phyloP scores from a whole-genome alignment of 1,284 basidiomycete genomes.

The Taiwanofungus camphoratus region DNA sequence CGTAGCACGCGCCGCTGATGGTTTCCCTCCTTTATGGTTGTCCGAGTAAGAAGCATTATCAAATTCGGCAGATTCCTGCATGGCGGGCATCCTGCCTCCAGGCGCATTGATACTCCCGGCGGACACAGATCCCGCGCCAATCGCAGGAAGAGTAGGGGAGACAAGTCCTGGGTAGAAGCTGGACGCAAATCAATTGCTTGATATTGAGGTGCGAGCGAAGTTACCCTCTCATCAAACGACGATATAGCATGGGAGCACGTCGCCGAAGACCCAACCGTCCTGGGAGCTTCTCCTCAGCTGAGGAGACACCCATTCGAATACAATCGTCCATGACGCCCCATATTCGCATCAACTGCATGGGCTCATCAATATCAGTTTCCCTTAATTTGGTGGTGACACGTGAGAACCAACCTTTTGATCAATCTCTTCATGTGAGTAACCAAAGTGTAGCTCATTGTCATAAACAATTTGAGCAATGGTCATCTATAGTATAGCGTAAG shows the following conservation, averaged over 20 bases:
- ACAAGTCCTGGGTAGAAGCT: conserved; percentile 69
- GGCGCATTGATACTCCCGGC: conserved; percentile 36
- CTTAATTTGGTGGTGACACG: neutral
- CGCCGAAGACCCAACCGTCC: conserved; percentile 78
- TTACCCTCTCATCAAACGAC: conserved; percentile 82
- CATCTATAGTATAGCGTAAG: conserved; percentile 44
- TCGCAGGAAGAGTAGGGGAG: conserved; percentile 36
- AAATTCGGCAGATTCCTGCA: neutral
- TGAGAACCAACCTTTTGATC: conserved; percentile 53
- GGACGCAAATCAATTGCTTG: conserved; percentile 7
- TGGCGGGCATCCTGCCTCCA: conserved; percentile 14
- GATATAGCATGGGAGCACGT: conserved; percentile 82
- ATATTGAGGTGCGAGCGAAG: neutral
- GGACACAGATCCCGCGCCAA: conserved; percentile 35
- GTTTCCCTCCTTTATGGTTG: conserved; percentile 1
- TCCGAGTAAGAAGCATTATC: neutral
- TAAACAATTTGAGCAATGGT: conserved; percentile 94
- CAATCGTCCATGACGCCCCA: conserved; percentile 95
- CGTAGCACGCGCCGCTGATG: conserved; percentile 30
- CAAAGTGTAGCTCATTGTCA: conserved; percentile 86
- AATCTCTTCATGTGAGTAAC: conserved; percentile 73
- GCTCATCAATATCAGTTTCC: too few relatives aligned
- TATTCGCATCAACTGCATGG: conserved; percentile 62
- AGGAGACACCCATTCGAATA: conserved; percentile 83
- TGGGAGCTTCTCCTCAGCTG: conserved; percentile 74